Conservation (phyloP, 2,329 filamentous ascomycete genomes). For the Cladosporium sphaerospermum region DNA sequence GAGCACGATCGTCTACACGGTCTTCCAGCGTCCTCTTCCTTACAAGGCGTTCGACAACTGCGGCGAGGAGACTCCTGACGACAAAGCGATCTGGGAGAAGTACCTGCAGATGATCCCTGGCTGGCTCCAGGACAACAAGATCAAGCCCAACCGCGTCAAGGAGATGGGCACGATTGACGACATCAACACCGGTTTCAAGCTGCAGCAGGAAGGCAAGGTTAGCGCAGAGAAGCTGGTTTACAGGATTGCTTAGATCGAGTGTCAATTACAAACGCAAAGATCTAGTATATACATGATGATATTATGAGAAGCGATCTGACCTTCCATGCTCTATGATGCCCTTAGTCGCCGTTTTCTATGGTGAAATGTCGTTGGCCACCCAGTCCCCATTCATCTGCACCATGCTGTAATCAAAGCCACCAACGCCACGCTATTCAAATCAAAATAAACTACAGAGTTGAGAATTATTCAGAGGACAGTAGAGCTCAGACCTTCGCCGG, state of each 20-base stretch:
- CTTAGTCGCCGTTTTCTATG: background rate
- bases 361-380: background rate
- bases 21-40: slow-evolving; percentile 8
- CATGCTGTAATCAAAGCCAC: slow-evolving; percentile 1
- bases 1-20: slow-evolving; percentile 36
- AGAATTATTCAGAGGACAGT: background rate
- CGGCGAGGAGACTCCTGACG: slow-evolving; percentile 22
- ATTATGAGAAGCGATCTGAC: background rate
- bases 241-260: slow-evolving; percentile 19
- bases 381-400: background rate
- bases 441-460: slow-evolving; percentile 4
- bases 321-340: background rate
- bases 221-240: slow-evolving; percentile 42
- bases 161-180: slow-evolving; percentile 37
- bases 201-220: slow-evolving; percentile 38
- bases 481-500: slow-evolving; percentile 1
- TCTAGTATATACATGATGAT: background rate
- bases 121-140: slow-evolving; percentile 35
- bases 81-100: slow-evolving; percentile 51
- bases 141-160: slow-evolving; percentile 41
- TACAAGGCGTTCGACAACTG: slow-evolving; percentile 12
- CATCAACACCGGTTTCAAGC: slow-evolving; percentile 39
- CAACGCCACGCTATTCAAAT: slow-evolving; percentile 11
- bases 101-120: slow-evolving; percentile 51
- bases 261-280: background rate